Evolutionary conservation across 2,329 filamentous ascomycete species (phyloP), one percentile per base, ranked within the genome.

Genomic region (Hypocreales sp.): DNA sequence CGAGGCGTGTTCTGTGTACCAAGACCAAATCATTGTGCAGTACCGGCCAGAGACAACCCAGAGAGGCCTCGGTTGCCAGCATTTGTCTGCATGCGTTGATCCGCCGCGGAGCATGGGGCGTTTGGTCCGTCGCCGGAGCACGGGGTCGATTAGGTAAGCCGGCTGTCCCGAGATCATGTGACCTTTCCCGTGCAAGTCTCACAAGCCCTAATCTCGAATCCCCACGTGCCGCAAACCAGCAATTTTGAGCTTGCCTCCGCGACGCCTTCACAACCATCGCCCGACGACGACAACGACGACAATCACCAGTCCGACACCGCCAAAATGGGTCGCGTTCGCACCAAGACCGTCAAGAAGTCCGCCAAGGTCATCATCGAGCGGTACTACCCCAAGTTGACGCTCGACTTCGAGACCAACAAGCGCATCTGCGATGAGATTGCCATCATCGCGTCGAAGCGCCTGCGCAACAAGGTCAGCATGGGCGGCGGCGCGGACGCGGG

Each of bases 321-420:
- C 63, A 73, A 69, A 53, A 75, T 74, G 70, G 70, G 70, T 72
- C 68, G 69, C 60, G 71, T 76, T 57, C 68, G 71, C 44, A 76
- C 71, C 44, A 76, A 76, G 66, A 76, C 71, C 38, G 68, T 72
- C 47, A 73, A 73, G 67, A 72, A 72, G 66, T 72, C 67, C 72
- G 86, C 90, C 69, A 98, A 98, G 81, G 84, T 94, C 74, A 87
- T 95, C 70, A 95, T 98, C 66, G 86, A 94, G 79, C 75, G 80
- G 46, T 92, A 90, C 72, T 92, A 92, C 69, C 90, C 90, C 57
- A 84, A 83, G 67, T 73, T 98, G 60, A 94, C 86, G 42, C 82
- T 95, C 56, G 90, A 98, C 72, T 98, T 98, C 70, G 90, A 98
- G 79, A 93, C 82, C 75, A 94, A 94, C 80, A 94, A 94, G 81